Percentiles rank a stretch among this genome's conserved stretches.
Conservation (phyloP, 1,284 basidiomycete species). For the Calocybe gambosa region DNA sequence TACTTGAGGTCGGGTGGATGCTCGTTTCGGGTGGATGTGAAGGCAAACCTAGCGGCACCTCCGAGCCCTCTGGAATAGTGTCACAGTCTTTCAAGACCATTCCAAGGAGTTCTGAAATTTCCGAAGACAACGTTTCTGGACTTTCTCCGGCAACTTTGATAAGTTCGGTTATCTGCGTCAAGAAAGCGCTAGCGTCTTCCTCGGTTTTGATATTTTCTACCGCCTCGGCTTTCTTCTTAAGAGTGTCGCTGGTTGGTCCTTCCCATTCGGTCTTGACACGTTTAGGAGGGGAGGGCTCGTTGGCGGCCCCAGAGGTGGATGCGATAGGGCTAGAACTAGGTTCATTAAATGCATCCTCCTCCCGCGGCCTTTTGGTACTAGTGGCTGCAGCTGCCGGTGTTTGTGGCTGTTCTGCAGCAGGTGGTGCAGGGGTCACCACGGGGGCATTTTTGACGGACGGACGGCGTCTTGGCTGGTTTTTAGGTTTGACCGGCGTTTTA, state of each 20-base stretch:
- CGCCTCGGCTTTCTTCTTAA: conserved; percentile 48
- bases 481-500: conserved; percentile 38
- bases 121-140: conserved; percentile 38
- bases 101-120: conserved; percentile 55
- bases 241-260: conserved; percentile 44
- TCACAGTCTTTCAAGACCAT: conserved; percentile 54
- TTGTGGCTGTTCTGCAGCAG: conserved; percentile 26
- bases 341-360: conserved; percentile 40
- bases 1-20: conserved; percentile 21
- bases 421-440: conserved; percentile 24
- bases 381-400: conserved; percentile 21
- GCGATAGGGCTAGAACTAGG: conserved; percentile 21
- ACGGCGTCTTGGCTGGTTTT: conserved; percentile 25
- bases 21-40: not conserved
- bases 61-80: conserved; percentile 31
- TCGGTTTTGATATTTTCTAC: conserved; percentile 57
- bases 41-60: conserved; percentile 26
- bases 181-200: conserved; percentile 56
- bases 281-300: conserved; percentile 63
- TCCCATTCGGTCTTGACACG: conserved; percentile 67
- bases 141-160: conserved; percentile 45
- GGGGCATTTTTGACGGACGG: conserved; percentile 29
- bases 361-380: conserved; percentile 49
- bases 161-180: conserved; percentile 57
- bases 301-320: conserved; percentile 28